Evolutionary conservation across 2,329 filamentous ascomycete species (phyloP).

Genomic region (Trichoderma asperellum): DNA sequence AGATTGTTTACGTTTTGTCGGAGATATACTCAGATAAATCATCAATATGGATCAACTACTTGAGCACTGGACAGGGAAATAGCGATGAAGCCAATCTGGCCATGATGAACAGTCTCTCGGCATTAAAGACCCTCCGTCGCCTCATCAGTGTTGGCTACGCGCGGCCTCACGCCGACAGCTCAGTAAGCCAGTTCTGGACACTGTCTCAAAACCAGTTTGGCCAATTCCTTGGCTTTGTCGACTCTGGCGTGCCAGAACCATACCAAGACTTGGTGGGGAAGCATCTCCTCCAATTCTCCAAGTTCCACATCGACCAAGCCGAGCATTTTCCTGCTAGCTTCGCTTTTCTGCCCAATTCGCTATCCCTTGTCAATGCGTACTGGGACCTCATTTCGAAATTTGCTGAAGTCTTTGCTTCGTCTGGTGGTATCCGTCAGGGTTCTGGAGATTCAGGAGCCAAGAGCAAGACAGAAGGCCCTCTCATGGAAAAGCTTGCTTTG

Average conservation of each 20-base stretch:
- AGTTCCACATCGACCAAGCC: slow-evolving; percentile 87
- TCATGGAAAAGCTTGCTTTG: slow-evolving; percentile 78
- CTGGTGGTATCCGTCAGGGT: slow-evolving; percentile 57
- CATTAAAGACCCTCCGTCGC: slow-evolving; percentile 79
- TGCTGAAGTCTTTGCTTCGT: slow-evolving; percentile 71
- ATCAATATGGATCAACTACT: slow-evolving; percentile 66
- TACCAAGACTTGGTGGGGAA: slow-evolving; percentile 73
- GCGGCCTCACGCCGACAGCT: slow-evolving; percentile 75
- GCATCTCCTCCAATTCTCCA: slow-evolving; percentile 86
- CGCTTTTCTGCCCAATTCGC: slow-evolving; percentile 75
- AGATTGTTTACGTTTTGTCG: slow-evolving; percentile 79
- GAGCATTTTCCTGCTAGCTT: slow-evolving; percentile 80
- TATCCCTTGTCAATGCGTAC: slow-evolving; percentile 78
- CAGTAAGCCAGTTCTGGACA: slow-evolving; percentile 79
- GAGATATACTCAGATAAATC: slow-evolving; percentile 79
- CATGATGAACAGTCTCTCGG: slow-evolving; percentile 76
- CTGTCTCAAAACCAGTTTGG: slow-evolving; percentile 77
- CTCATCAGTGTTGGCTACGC: slow-evolving; percentile 83
- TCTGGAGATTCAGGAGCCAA: slow-evolving; percentile 47
- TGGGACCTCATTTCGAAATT: slow-evolving; percentile 81
- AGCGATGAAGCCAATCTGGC: slow-evolving; percentile 62
- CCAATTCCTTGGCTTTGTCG: slow-evolving; percentile 69
- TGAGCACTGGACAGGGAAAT: slow-evolving; percentile 61
- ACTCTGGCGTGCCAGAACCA: slow-evolving; percentile 56
- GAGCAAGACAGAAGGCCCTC: slow-evolving; percentile 60